A percentile compares a stretch with the other conserved stretches of the same genome.
These are phyloP conservation scores for Russula emetica DNA, from an alignment of 768 basidiomycete genomes.

Conservation along the genomic window DNA sequence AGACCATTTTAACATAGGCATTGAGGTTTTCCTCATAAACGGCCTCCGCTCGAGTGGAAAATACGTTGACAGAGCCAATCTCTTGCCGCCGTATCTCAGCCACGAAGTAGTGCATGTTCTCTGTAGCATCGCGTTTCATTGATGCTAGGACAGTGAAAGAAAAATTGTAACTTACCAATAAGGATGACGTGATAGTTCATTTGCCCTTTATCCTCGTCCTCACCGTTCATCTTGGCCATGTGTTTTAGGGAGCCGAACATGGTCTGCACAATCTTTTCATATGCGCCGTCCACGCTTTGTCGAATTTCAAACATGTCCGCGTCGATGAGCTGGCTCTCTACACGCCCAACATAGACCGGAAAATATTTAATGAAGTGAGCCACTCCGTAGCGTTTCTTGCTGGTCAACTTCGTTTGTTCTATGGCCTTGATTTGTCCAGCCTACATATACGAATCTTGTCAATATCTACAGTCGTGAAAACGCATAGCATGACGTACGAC, in stretches of 20 bases:
- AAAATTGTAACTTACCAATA: slow-evolving; percentile 60
- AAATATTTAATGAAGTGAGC: slow-evolving; percentile 91
- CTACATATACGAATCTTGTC: slow-evolving; percentile 38
- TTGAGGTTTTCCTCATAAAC: slow-evolving; percentile 88
- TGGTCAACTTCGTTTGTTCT: slow-evolving; percentile 85
- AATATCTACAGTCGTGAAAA: slow-evolving; percentile 9
- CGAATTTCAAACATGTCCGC: slow-evolving; percentile 76
- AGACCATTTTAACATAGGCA: slow-evolving; percentile 82
- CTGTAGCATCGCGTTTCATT: slow-evolving; percentile 39
- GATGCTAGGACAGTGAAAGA: neutral
- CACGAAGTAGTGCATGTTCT: slow-evolving; percentile 95
- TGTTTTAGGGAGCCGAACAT: slow-evolving; percentile 95
- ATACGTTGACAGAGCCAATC: slow-evolving; percentile 55
- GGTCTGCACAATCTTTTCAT: slow-evolving; percentile 80
- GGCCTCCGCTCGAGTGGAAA: slow-evolving; percentile 66
- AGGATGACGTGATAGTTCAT: slow-evolving; percentile 94
- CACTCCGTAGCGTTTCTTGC: slow-evolving; percentile 90
- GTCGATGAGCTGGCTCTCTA: slow-evolving; percentile 80
- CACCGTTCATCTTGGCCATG: slow-evolving; percentile 93
- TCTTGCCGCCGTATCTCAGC: slow-evolving; percentile 73
- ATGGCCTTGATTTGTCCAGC: slow-evolving; percentile 83
- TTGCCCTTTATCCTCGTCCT: slow-evolving; percentile 93
- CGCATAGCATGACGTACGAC: slow-evolving; percentile 44
- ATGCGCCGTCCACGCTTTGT: slow-evolving; percentile 68
- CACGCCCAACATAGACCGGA: slow-evolving; percentile 76